Percentiles rank a stretch among this genome's conserved stretches.
These are phyloP conservation scores for Tylopilus subfusipes DNA, from an alignment of 768 basidiomycete species.

Conservation along the genomic window DNA sequence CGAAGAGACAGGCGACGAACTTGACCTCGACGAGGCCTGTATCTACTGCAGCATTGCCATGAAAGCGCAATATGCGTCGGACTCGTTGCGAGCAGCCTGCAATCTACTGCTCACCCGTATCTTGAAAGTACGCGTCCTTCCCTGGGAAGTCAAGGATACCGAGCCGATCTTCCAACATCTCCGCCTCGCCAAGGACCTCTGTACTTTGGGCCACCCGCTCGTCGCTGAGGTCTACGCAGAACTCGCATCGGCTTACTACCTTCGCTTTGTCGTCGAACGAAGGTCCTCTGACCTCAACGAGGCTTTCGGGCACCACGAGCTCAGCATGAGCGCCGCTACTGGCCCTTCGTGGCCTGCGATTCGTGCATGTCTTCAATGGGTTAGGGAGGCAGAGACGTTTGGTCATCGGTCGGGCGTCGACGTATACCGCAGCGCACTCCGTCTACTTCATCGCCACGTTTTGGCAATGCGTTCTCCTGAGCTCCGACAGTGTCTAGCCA, in stretches of 20 bases:
- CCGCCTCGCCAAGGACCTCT: conserved; percentile 21
- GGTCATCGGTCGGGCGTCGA: conserved; percentile 28
- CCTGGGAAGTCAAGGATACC: conserved; percentile 23
- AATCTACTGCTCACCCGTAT: conserved; percentile 22
- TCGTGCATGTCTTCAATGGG: conserved; percentile 22
- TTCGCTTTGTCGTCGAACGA: conserved; percentile 23
- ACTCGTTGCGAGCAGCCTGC: conserved; percentile 15
- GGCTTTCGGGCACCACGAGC: conserved; percentile 25
- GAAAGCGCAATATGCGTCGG: background rate
- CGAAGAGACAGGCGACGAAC: conserved; percentile 22
- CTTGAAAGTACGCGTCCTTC: conserved; percentile 20
- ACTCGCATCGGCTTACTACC: conserved; percentile 21
- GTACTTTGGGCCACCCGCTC: conserved; percentile 18
- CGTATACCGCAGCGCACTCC: conserved; percentile 27
- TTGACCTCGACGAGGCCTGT: conserved; percentile 26
- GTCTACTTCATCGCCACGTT: conserved; percentile 20
- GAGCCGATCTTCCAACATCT: conserved; percentile 27
- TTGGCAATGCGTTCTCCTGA: conserved; percentile 14
- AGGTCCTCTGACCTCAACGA: conserved; percentile 20
- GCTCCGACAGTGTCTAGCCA: conserved; percentile 16
- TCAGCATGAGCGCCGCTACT: conserved; percentile 15
- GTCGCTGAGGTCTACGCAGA: conserved; percentile 24
- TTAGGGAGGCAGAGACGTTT: conserved; percentile 18
- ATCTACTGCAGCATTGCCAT: conserved; percentile 16
- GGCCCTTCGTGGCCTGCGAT: conserved; percentile 19